These are phyloP conservation scores for Pythium biforme DNA, from an alignment of 352 stramenopile species.

Conservation along the genomic window DNA sequence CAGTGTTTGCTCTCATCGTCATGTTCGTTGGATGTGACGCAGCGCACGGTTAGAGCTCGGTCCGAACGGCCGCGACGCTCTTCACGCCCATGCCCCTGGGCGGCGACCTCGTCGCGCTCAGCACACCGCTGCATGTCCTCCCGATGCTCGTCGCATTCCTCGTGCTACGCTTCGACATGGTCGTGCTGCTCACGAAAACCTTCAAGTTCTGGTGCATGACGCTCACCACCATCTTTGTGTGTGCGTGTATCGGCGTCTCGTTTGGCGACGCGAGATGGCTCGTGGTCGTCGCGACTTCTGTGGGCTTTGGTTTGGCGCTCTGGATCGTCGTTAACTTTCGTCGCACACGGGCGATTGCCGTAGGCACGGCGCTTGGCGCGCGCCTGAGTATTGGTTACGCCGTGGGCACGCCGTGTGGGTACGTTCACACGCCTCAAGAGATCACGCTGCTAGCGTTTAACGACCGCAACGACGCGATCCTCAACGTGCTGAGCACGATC, in stretches of 20 bases:
- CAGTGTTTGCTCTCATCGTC: too few species aligned
- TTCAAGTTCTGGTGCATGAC: slow-evolving; percentile 17
- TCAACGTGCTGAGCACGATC: not conserved
- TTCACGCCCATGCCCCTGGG: not conserved
- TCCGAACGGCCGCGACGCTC: not conserved
- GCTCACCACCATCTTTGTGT: not conserved
- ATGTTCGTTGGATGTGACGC: too few species aligned
- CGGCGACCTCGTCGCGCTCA: not conserved
- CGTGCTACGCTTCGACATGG: slow-evolving; percentile 2
- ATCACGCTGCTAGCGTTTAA: not conserved
- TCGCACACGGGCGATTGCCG: not conserved
- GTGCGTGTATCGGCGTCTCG: not conserved
- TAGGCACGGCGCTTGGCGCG: not conserved
- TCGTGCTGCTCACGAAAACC: slow-evolving; percentile 2
- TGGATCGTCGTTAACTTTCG: not conserved
- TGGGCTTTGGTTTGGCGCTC: not conserved
- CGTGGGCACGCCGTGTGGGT: not conserved
- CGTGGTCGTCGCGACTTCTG: not conserved
- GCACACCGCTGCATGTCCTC: not conserved
- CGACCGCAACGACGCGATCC: not conserved
- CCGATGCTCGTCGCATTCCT: not conserved
- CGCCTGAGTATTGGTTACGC: not conserved
- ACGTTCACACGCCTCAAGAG: not conserved
- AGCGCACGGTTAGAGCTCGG: too few species aligned
- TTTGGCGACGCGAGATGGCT: not conserved